Conservation (phyloP, 2,329 filamentous ascomycete species). For the Cercospora zeina region DNA sequence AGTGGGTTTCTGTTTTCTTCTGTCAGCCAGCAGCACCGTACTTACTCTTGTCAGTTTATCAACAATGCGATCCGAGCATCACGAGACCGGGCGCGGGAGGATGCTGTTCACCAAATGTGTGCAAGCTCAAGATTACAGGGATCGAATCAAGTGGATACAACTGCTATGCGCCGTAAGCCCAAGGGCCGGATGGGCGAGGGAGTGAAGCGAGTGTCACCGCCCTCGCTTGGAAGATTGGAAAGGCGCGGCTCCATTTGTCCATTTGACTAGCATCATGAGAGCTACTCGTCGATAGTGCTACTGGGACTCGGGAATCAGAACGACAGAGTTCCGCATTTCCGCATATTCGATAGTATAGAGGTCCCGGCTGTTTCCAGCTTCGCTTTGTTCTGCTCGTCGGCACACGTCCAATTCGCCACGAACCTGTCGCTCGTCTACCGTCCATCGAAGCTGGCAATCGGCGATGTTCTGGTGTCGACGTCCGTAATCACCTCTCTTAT, state of each 20-base stretch:
- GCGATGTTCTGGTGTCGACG: too few relatives aligned
- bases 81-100: not conserved
- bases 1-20: not conserved
- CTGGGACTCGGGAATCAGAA: not conserved
- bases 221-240: not conserved
- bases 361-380: not conserved
- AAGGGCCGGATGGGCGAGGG: not conserved
- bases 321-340: not conserved
- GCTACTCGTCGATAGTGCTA: not conserved
- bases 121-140: not conserved
- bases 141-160: not conserved
- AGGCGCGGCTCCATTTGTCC: not conserved
- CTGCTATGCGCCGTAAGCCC: not conserved
- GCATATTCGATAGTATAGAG: not conserved
- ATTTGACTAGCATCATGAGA: not conserved
- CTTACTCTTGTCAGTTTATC: not conserved
- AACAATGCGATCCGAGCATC: not conserved
- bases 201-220: not conserved
- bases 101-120: not conserved
- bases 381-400: not conserved
- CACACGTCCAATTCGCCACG: not conserved
- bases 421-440: too few relatives aligned
- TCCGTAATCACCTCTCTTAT: too few relatives aligned
- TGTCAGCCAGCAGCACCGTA: not conserved
- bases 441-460: too few relatives aligned